Evolutionary conservation across 306 rosid genomes (phyloP).

Genomic region (Pterocarpus santalinus): DNA sequence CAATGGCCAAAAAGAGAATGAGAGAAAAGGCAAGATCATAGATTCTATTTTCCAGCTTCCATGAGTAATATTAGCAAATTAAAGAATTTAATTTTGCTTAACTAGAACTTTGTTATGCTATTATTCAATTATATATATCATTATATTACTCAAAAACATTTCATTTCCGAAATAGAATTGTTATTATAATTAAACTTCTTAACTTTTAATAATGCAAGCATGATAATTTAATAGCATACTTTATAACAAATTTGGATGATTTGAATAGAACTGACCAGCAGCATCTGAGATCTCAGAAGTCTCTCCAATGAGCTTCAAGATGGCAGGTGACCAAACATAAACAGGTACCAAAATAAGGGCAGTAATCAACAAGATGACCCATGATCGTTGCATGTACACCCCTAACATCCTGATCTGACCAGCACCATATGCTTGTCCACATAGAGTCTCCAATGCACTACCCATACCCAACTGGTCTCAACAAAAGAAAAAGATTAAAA

Average conservation of each 20-base stretch:
- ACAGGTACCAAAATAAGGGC: constrained; percentile 60
- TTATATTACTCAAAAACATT: background rate
- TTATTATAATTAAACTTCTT: background rate
- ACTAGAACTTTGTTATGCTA: background rate
- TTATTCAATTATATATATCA: background rate
- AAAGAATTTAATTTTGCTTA: background rate
- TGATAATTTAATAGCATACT: too few species aligned
- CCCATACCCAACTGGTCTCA: constrained; percentile 80
- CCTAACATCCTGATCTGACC: constrained; percentile 74
- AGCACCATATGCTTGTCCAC: constrained; percentile 90
- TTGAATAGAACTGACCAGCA: constrained; percentile 60
- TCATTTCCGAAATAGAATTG: background rate
- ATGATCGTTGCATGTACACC: constrained; percentile 89
- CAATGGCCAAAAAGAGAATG: too few species aligned
- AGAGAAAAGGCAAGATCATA: too few species aligned
- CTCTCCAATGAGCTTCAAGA: constrained; percentile 65
- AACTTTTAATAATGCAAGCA: background rate
- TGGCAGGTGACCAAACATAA: constrained; percentile 79
- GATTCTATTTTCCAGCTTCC: too few species aligned
- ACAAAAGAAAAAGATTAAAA: too few species aligned
- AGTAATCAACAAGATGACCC: constrained; percentile 68
- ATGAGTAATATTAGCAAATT: too few species aligned
- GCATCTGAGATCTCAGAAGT: constrained; percentile 66
- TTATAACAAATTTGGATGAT: background rate
- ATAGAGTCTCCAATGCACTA: constrained; percentile 84